These are phyloP conservation scores for Aspergillus funiculosus DNA, from an alignment of 495 filamentous ascomycete species.

Conservation along the genomic window DNA sequence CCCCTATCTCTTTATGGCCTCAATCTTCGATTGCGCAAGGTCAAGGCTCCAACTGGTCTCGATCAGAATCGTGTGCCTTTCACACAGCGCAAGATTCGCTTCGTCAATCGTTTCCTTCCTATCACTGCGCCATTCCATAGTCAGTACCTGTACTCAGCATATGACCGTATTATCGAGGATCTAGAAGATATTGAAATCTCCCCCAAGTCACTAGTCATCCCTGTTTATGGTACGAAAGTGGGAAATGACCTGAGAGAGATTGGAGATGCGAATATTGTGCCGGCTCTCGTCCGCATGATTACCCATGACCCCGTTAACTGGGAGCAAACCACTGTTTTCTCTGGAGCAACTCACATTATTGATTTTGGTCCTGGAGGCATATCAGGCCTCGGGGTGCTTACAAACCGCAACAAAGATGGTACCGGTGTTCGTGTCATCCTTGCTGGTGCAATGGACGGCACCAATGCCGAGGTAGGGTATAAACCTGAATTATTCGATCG, in stretches of 20 bases:
- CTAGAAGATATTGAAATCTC: conserved; percentile 72
- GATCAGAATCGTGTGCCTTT: conserved; percentile 94
- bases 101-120: conserved; percentile 93
- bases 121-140: conserved; percentile 99
- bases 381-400: conserved; percentile 92
- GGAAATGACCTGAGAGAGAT: conserved; percentile 72
- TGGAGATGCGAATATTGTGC: conserved; percentile 63
- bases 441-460: conserved; percentile 84
- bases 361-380: conserved; percentile 97
- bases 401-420: conserved; percentile 96
- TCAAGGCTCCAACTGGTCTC: conserved; percentile 91
- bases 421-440: conserved; percentile 94
- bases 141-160: conserved; percentile 77
- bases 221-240: conserved; percentile 82
- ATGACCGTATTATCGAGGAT: conserved; percentile 75
- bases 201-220: conserved; percentile 61
- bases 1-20: conserved; percentile 93
- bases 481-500: conserved; percentile 96
- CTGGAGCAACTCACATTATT: conserved; percentile 82
- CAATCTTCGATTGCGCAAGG: conserved; percentile 87
- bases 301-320: conserved; percentile 88
- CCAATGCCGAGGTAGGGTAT: conserved; percentile 86
- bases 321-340: conserved; percentile 88
- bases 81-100: conserved; percentile 91
- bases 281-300: conserved; percentile 83